Conservation (phyloP, 2,329 filamentous ascomycete genomes). For the Neurospora crassa region DNA sequence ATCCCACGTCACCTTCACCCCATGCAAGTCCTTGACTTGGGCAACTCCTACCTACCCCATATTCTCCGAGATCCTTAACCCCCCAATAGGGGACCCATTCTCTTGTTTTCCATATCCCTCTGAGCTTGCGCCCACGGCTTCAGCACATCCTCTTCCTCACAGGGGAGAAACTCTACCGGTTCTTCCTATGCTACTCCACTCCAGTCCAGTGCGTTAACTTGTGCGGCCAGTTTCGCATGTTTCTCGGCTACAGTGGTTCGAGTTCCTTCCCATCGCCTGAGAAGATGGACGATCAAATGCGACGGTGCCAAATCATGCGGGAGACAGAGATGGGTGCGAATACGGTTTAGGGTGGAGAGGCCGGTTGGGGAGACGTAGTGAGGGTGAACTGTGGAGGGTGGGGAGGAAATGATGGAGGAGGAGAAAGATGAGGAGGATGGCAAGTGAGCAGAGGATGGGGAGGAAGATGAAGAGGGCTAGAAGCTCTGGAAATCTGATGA, state of each 20-base stretch:
- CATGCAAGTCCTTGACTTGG: neutral
- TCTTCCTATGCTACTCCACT: neutral
- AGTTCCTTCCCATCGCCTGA: neutral
- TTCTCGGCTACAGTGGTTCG: neutral
- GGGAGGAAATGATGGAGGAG: neutral
- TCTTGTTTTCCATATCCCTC: neutral
- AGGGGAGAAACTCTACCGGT: neutral
- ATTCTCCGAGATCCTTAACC: neutral
- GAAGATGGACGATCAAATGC: neutral
- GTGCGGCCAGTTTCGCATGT: neutral
- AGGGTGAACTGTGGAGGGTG: neutral
- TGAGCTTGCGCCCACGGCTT: neutral
- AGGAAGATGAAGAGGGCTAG: neutral
- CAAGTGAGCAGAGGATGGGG: neutral
- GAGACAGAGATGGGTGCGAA: neutral
- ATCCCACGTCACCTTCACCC: neutral
- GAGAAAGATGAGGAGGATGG: neutral
- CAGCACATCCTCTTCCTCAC: neutral
- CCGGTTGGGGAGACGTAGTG: neutral
- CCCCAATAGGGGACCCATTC: neutral
- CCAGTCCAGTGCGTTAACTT: constrained; percentile 2
- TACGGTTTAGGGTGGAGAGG: neutral
- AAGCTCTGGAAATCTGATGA: neutral
- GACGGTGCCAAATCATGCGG: neutral
- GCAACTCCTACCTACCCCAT: neutral